These are phyloP conservation scores for Coniferiporia weirii DNA, from an alignment of 1,284 basidiomycete species.

Conservation along the genomic window DNA sequence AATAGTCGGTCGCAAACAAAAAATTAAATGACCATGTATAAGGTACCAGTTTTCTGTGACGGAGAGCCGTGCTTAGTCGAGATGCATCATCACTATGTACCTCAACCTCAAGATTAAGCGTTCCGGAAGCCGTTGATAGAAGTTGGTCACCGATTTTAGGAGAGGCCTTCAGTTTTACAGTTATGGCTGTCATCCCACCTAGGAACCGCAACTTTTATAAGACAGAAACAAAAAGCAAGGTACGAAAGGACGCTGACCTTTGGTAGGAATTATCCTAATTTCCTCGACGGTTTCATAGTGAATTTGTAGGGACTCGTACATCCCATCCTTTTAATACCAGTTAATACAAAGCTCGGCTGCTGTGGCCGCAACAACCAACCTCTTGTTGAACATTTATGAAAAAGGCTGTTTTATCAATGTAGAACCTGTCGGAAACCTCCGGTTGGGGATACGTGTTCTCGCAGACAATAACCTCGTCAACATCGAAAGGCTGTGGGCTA, in stretches of 20 bases:
- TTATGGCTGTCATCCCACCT: conserved; percentile 24
- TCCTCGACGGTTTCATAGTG: conserved; percentile 38
- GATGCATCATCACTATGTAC: conserved; percentile 30
- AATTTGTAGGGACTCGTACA: conserved; percentile 39
- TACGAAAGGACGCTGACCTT: not conserved
- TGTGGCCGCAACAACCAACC: conserved; percentile 27
- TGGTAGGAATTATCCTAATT: conserved; percentile 25
- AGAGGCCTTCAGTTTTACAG: conserved; percentile 31
- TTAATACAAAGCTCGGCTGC: not conserved
- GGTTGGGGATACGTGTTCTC: conserved; percentile 31
- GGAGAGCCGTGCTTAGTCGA: conserved; percentile 38
- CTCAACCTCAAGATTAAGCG: conserved; percentile 33
- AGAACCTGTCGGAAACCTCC: conserved; percentile 39
- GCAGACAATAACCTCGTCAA: conserved; percentile 37
- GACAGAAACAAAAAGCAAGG: not conserved
- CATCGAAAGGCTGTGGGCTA: conserved; percentile 57
- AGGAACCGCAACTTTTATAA: not conserved
- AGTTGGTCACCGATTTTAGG: conserved; percentile 35
- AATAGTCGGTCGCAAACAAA: not conserved
- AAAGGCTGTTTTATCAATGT: conserved; percentile 47
- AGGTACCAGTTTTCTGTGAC: conserved; percentile 39
- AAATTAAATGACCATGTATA: not conserved
- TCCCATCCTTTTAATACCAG: conserved; percentile 29
- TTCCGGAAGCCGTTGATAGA: conserved; percentile 19
- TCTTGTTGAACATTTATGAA: conserved; percentile 45